Base-by-base conservation (phyloP, 2,329 filamentous ascomycete genomes). In the Monilinia aucupariae region DNA sequence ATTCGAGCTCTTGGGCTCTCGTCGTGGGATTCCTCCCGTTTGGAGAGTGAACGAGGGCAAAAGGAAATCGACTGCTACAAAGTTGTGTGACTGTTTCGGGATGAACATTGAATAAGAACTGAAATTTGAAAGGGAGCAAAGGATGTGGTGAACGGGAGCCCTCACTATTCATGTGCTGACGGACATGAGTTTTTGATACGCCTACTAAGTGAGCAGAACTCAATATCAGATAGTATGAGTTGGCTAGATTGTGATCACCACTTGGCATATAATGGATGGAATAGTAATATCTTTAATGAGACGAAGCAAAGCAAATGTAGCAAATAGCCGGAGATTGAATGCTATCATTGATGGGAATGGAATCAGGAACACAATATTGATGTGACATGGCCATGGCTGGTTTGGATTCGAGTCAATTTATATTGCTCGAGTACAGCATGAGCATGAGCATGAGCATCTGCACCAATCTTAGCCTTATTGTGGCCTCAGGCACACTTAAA, bases 261-360 rank as follows among this genome's bases (percentile, higher is more conserved):
- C 54, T 58, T 58, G 54, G n/a, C 41, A 47, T 2, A 56, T n/a
- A 25, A 58, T 47, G 45, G 13, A 22, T n/a, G n/a, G n/a, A n/a
- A n/a, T n/a, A n/a, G n/a, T n/a, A n/a, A n/a, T n/a, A n/a, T n/a
- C n/a, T n/a, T n/a, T n/a, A n/a, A n/a, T n/a, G n/a, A n/a, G n/a
- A n/a, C n/a, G n/a, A 54, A 5, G n/a, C 6, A 22, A 55, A 3
- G n/a, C 7, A 30, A 30, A 30, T 30, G 27, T 30, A 3, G 27
- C 27, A 30, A 6, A 30, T 30, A 6, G 27, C n/a, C n/a, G n/a
- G n/a, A n/a, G n/a, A n/a, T n/a, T n/a, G n/a, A n/a, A n/a, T n/a
- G n/a, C n/a, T n/a, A n/a, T n/a, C n/a, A n/a, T n/a, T n/a, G n/a
- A n/a, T n/a, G n/a, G n/a, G n/a, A n/a, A n/a, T n/a, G n/a, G n/a